Evolutionary conservation across 2,329 filamentous ascomycete genomes (phyloP).

Genomic region (Neurospora sp.): DNA sequence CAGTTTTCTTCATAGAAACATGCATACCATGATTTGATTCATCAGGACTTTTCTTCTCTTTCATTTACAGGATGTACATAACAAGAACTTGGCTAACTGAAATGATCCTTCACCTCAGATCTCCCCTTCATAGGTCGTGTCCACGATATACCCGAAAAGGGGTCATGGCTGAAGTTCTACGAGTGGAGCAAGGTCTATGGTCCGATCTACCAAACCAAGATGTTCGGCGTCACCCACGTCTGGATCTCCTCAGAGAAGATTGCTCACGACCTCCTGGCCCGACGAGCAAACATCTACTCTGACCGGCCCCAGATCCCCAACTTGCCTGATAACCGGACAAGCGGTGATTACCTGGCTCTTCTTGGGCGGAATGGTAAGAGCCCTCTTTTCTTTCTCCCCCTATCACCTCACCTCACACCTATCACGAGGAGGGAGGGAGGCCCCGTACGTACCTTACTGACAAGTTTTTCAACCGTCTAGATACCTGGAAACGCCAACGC

Average conservation of each 20-base stretch:
- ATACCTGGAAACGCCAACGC: constrained; percentile 37
- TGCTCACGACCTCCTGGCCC: constrained; percentile 34
- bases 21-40: too few species aligned
- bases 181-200: constrained; percentile 37
- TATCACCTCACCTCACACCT: background rate
- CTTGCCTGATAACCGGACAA: constrained; percentile 35
- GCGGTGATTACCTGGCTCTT: constrained; percentile 36
- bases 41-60: too few species aligned
- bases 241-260: constrained; percentile 37
- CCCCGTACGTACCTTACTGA: background rate
- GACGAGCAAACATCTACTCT: constrained; percentile 33
- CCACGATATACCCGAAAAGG: constrained; percentile 32
- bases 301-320: constrained; percentile 37
- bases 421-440: background rate
- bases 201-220: constrained; percentile 35
- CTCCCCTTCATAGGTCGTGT: constrained; percentile 34
- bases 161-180: constrained; percentile 36
- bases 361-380: constrained; percentile 30
- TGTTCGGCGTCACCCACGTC: constrained; percentile 35
- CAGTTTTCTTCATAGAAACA: background rate
- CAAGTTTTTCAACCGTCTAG: background rate
- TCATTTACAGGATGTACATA: background rate
- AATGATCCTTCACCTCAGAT: constrained; percentile 18
- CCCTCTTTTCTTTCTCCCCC: background rate
- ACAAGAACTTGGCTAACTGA: background rate